A percentile compares a stretch with the other conserved stretches of the same genome.
Evolutionary conservation across 257 asterid species (phyloP).

Genomic region (Buddleja alternifolia): DNA sequence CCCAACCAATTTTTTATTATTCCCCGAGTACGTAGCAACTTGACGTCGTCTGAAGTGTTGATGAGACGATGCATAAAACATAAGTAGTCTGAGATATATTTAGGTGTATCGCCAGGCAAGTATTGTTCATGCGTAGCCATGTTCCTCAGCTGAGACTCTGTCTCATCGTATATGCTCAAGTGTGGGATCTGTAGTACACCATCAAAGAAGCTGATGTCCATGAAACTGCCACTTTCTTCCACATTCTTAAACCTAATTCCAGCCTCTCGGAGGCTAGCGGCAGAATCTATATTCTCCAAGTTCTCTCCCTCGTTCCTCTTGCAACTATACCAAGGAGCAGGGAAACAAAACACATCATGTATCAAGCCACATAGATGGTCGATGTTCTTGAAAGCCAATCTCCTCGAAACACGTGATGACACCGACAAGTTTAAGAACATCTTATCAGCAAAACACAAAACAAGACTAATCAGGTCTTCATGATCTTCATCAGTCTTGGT

Average conservation of each 20-base stretch:
- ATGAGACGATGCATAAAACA: conserved; percentile 15
- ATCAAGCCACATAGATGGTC: conserved; percentile 23
- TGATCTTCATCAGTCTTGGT: neutral
- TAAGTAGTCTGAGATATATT: conserved; percentile 8
- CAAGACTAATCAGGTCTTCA: neutral
- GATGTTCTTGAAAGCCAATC: neutral
- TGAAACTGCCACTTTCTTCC: neutral
- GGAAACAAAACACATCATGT: conserved; percentile 7
- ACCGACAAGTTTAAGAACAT: neutral
- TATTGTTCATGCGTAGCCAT: conserved; percentile 27
- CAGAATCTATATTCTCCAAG: neutral
- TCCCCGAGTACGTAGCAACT: conserved; percentile 3
- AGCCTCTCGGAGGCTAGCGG: neutral
- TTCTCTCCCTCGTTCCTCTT: neutral
- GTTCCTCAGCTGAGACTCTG: conserved; percentile 23
- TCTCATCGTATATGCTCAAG: conserved; percentile 11
- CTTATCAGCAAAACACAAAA: neutral
- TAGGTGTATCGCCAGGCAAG: neutral
- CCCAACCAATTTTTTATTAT: conserved; percentile 20
- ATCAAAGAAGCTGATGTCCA: conserved; percentile 1
- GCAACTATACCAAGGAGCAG: neutral
- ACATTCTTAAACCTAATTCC: conserved; percentile 6
- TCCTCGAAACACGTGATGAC: neutral
- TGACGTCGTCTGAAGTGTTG: neutral
- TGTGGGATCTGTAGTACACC: conserved; percentile 7